Conservation (phyloP, 2,329 filamentous ascomycete genomes). For the Chaetomiaceae sp. region DNA sequence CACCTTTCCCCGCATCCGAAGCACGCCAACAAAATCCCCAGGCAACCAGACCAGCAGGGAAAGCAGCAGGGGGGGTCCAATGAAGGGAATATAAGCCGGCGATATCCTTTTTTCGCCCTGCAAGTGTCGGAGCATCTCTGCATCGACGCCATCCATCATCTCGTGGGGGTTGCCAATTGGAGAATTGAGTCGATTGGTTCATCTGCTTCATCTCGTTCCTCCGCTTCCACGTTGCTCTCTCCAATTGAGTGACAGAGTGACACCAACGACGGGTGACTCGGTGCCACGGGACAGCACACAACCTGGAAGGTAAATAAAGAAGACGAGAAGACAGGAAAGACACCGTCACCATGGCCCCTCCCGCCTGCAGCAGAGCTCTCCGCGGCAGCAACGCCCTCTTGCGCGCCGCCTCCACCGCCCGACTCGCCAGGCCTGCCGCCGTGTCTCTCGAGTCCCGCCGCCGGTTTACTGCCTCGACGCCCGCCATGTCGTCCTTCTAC, state of each 20-base stretch:
- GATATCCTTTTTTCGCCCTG: conserved; percentile 20
- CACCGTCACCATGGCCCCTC: conserved; percentile 10
- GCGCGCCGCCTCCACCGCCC: conserved; percentile 14
- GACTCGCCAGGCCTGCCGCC: conserved; percentile 13
- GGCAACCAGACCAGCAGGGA: neutral
- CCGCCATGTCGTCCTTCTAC: conserved; percentile 28
- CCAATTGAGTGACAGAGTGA: neutral
- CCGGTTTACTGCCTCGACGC: conserved; percentile 25
- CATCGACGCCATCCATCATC: conserved; percentile 1
- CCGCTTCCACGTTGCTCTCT: neutral
- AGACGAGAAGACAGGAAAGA: neutral
- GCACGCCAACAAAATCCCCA: conserved; percentile 3
- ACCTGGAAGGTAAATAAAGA: no score
- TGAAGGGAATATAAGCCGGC: conserved; percentile 24
- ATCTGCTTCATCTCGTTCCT: no score
- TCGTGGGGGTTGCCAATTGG: neutral
- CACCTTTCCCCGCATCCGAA: conserved; percentile 19
- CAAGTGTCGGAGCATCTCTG: neutral
- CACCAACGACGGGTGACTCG: no score
- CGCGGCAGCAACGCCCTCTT: conserved; percentile 18
- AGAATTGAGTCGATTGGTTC: neutral
- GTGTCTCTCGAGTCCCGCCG: conserved; percentile 20
- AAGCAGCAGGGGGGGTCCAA: conserved; percentile 8
- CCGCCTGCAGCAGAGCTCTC: conserved; percentile 16
- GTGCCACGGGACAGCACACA: no score